These are phyloP conservation scores for Bacidia gigantensis DNA, from an alignment of 495 filamentous ascomycete genomes.

Conservation along the genomic window DNA sequence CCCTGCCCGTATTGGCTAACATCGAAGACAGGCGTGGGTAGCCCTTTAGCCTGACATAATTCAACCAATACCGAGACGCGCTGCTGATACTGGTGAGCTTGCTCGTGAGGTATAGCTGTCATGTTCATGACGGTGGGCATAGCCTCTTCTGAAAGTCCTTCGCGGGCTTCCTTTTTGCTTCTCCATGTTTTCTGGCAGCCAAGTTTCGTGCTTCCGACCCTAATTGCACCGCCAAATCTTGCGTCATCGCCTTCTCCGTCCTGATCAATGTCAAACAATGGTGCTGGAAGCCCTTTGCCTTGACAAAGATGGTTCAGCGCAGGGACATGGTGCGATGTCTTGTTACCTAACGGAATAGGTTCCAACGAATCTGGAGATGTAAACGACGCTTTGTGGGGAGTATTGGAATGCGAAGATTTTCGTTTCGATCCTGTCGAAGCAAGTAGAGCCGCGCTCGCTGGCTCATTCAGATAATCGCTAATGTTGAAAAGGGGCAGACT, in stretches of 20 bases:
- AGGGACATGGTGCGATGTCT: slow-evolving; percentile 12
- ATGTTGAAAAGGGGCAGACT: slow-evolving; percentile 12
- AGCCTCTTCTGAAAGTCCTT: slow-evolving; percentile 12
- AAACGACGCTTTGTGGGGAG: background rate
- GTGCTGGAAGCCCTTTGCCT: slow-evolving; percentile 9
- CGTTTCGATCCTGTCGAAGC: background rate
- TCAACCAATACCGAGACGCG: background rate
- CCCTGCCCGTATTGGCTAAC: background rate
- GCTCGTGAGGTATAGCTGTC: background rate
- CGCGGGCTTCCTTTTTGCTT: slow-evolving; percentile 17
- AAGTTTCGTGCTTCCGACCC: slow-evolving; percentile 5
- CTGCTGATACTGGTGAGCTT: background rate
- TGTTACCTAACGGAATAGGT: slow-evolving; percentile 14
- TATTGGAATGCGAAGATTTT: background rate
- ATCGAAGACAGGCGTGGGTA: background rate
- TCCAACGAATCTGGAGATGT: background rate
- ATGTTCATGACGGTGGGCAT: slow-evolving; percentile 8
- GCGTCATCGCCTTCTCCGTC: slow-evolving; percentile 2
- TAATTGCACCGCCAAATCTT: slow-evolving; percentile 11
- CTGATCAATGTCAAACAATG: slow-evolving; percentile 14
- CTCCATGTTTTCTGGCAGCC: slow-evolving; percentile 12
- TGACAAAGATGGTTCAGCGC: slow-evolving; percentile 14
- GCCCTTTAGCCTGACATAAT: background rate
- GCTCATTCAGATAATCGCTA: slow-evolving; percentile 11
- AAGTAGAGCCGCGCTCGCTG: slow-evolving; percentile 7